These are phyloP conservation scores for Helotiales sp. DNA, from an alignment of 2,329 filamentous ascomycete species.

Conservation along the genomic window DNA sequence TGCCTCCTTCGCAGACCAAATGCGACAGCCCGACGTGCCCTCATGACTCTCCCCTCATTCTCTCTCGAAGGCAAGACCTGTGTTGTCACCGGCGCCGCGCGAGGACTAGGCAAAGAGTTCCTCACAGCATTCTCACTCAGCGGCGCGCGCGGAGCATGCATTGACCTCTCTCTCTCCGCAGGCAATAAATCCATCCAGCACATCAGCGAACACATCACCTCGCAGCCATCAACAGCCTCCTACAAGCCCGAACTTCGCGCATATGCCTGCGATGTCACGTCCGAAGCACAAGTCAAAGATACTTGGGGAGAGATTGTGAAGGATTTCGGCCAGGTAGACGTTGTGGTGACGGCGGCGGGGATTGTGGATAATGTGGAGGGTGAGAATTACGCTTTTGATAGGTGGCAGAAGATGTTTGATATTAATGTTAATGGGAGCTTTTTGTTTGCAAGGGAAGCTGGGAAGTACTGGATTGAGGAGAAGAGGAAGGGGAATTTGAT, in stretches of 20 bases:
- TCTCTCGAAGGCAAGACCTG: slow-evolving; percentile 52
- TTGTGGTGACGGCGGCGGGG: slow-evolving; percentile 48
- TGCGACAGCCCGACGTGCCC: not conserved
- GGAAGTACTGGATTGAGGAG: slow-evolving; percentile 45
- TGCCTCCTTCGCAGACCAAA: not conserved
- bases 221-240: slow-evolving; percentile 28
- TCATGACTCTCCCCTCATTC: slow-evolving; percentile 44
- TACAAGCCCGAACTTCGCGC: slow-evolving; percentile 42
- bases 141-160: slow-evolving; percentile 36
- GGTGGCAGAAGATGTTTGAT: slow-evolving; percentile 45
- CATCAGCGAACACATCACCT: slow-evolving; percentile 40
- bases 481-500: slow-evolving; percentile 41
- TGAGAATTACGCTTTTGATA: slow-evolving; percentile 44
- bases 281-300: slow-evolving; percentile 45
- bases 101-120: slow-evolving; percentile 56
- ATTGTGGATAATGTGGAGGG: slow-evolving; percentile 45
- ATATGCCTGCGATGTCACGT: slow-evolving; percentile 48
- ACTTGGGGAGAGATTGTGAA: slow-evolving; percentile 46
- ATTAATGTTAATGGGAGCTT: slow-evolving; percentile 47
- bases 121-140: slow-evolving; percentile 46
- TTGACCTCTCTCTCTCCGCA: slow-evolving; percentile 31
- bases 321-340: slow-evolving; percentile 45
- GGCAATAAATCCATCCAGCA: slow-evolving; percentile 39
- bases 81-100: slow-evolving; percentile 56
- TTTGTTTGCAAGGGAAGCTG: slow-evolving; percentile 45